Conservation (phyloP, 306 rosid species). For the Glycine soja region DNA sequence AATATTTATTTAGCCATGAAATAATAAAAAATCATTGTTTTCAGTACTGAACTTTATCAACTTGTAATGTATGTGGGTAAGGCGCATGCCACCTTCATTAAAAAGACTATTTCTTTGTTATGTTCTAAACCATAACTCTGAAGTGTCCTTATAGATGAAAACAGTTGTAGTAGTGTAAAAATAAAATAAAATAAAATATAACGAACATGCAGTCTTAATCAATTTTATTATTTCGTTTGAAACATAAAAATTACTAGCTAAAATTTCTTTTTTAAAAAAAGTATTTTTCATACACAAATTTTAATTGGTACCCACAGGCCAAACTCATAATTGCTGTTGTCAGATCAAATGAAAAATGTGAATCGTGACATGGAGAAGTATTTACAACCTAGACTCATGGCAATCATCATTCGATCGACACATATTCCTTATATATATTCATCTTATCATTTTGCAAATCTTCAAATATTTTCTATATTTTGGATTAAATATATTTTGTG, state of each 20-base stretch:
- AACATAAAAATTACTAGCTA: neutral
- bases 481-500: constrained; percentile 22
- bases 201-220: neutral
- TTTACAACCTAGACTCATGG: constrained; percentile 7
- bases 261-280: neutral
- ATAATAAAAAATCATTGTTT: neutral
- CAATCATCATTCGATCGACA: constrained; percentile 6
- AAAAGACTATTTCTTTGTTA: too few species aligned
- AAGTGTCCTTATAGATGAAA: neutral
- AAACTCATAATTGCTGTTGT: neutral
- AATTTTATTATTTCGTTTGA: neutral
- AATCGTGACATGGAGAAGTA: constrained; percentile 38
- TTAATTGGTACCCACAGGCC: neutral
- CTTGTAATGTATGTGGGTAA: neutral
- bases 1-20: neutral
- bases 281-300: neutral
- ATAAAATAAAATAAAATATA: neutral
- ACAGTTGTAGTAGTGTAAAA: neutral
- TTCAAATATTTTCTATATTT: neutral
- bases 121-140: neutral
- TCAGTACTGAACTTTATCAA: neutral
- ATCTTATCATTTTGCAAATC: constrained; percentile 2
- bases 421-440: neutral
- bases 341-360: constrained; percentile 12
- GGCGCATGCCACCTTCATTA: too few species aligned